Evolutionary conservation across 2,329 filamentous ascomycete genomes (phyloP).

Genomic region (Leptosphaerulina australis): DNA sequence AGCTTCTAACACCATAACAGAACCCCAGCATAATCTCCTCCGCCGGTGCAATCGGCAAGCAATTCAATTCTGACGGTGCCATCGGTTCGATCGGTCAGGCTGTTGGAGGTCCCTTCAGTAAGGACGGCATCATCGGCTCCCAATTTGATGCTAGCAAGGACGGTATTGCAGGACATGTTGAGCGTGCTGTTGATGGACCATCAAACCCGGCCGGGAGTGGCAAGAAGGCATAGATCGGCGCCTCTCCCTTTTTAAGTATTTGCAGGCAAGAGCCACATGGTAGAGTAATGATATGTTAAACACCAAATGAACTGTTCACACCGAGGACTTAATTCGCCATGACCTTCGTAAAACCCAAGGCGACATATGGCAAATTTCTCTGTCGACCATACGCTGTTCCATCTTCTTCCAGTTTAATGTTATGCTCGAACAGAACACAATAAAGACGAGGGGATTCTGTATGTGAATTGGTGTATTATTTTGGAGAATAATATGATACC

Average conservation of each 20-base stretch:
- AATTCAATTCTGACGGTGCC: conserved; percentile 59
- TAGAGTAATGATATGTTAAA: neutral
- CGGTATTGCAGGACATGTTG: conserved; percentile 60
- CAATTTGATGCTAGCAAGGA: conserved; percentile 62
- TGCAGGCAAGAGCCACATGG: conserved; percentile 12
- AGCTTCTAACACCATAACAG: conserved; percentile 9
- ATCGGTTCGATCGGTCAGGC: conserved; percentile 59
- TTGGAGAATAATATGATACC: neutral
- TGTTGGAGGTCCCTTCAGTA: conserved; percentile 53
- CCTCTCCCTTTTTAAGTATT: neutral
- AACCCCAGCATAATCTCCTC: conserved; percentile 55
- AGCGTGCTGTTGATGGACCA: conserved; percentile 53
- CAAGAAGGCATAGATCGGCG: conserved; percentile 23
- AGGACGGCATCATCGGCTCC: conserved; percentile 61
- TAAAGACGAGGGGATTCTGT: too few relatives aligned
- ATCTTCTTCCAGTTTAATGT: too few relatives aligned
- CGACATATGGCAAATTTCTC: too few relatives aligned
- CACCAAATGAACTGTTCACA: neutral
- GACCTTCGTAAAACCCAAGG: too few relatives aligned
- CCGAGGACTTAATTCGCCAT: too few relatives aligned
- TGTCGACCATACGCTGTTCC: too few relatives aligned
- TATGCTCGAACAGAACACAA: too few relatives aligned
- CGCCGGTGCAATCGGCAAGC: conserved; percentile 59
- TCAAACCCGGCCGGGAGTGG: conserved; percentile 44
- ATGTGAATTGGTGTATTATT: too few relatives aligned